Percentiles rank a stretch among this genome's conserved stretches.
phyloP scores from a whole-genome alignment of 169 alveolate species.

The Cryptosporidium canis region DNA sequence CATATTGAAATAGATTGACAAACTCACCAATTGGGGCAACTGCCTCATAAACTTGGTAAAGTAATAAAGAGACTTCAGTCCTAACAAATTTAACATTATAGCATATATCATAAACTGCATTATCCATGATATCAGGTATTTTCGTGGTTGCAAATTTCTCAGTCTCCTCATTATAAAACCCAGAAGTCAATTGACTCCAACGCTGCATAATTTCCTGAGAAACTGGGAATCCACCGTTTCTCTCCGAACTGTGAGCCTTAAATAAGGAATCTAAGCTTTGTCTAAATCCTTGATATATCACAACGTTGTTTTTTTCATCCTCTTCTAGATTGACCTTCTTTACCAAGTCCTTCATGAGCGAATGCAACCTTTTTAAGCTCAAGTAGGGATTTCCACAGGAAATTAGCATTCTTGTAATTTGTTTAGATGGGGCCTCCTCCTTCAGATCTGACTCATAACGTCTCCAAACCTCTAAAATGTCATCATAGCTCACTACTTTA shows the following conservation, averaged over 20 bases:
- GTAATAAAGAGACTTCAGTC: constrained; percentile 5
- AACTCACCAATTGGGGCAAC: constrained; percentile 35
- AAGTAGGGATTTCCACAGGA: constrained; percentile 36
- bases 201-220: constrained; percentile 37
- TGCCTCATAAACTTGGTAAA: constrained; percentile 21
- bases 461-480: constrained; percentile 30
- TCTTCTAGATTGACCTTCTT: not conserved
- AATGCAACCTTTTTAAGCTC: not conserved
- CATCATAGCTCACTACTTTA: constrained; percentile 51
- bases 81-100: not conserved
- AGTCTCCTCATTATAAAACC: constrained; percentile 52
- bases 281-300: constrained; percentile 11
- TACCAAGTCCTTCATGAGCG: constrained; percentile 11
- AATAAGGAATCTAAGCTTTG: constrained; percentile 31
- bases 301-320: constrained; percentile 2
- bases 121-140: constrained; percentile 43
- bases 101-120: constrained; percentile 26
- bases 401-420: constrained; percentile 1
- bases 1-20: constrained; percentile 41
- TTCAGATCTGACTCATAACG: not conserved
- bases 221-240: constrained; percentile 31
- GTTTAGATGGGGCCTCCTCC: not conserved
- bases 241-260: constrained; percentile 12
- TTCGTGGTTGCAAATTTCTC: constrained; percentile 10
- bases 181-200: constrained; percentile 37